phyloP scores from a whole-genome alignment of 1,284 basidiomycete genomes.

The Mycosarcoma mackinlayi region DNA sequence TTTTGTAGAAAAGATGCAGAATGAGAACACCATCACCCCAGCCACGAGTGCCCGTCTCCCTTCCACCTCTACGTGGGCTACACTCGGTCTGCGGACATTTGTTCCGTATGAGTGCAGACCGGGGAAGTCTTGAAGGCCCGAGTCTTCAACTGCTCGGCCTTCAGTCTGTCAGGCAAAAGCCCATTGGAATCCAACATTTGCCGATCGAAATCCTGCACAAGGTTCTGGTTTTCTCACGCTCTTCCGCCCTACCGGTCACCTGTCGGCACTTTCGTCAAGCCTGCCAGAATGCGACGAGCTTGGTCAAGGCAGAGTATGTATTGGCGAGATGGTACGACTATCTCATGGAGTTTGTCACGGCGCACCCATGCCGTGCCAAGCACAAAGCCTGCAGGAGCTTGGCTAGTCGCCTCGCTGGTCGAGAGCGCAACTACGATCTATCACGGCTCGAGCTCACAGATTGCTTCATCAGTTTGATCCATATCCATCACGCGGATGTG shows the following conservation, averaged over 20 bases:
- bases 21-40: not conserved
- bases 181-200: slow-evolving; percentile 28
- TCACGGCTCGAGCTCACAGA: not conserved
- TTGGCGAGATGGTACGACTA: slow-evolving; percentile 22
- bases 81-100: slow-evolving; percentile 27
- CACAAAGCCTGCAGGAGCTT: slow-evolving; percentile 14
- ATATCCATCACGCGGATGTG: slow-evolving; percentile 4
- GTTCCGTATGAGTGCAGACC: slow-evolving; percentile 27
- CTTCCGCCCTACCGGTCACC: slow-evolving; percentile 11
- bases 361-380: slow-evolving; percentile 13
- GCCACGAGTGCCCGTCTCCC: not conserved
- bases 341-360: not conserved
- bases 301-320: slow-evolving; percentile 22
- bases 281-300: slow-evolving; percentile 6
- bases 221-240: slow-evolving; percentile 29
- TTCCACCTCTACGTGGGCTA: not conserved
- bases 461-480: slow-evolving; percentile 1
- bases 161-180: not conserved
- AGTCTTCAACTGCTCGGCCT: slow-evolving; percentile 1
- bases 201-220: slow-evolving; percentile 31
- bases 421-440: not conserved
- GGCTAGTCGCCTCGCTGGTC: slow-evolving; percentile 3
- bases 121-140: not conserved
- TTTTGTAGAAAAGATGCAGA: not conserved
- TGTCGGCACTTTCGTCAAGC: slow-evolving; percentile 22